phyloP scores from a whole-genome alignment of 2,329 filamentous ascomycete species.

The Diaporthe eres region DNA sequence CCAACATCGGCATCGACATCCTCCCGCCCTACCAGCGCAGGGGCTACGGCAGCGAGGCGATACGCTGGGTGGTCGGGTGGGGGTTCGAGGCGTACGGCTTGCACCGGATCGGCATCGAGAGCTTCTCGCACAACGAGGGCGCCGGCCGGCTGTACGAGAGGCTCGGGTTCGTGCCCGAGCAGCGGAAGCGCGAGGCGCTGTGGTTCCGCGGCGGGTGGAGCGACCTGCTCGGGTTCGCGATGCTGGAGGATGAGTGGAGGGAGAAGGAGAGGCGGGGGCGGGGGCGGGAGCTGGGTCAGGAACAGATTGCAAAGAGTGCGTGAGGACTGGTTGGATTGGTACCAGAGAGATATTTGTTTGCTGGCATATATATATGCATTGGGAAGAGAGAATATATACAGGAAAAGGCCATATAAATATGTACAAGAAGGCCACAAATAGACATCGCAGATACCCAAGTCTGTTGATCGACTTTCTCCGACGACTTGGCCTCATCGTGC shows the following conservation, averaged over 20 bases:
- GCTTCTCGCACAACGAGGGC: constrained; percentile 51
- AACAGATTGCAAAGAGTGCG: neutral
- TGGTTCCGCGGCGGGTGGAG: constrained; percentile 56
- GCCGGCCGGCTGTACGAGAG: constrained; percentile 51
- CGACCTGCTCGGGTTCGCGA: constrained; percentile 51
- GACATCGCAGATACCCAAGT: neutral
- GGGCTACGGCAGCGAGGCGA: constrained; percentile 56
- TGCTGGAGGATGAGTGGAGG: constrained; percentile 46
- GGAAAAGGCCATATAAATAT: neutral
- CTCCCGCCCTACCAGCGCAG: constrained; percentile 47
- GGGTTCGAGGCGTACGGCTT: constrained; percentile 52
- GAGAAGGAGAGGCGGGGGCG: neutral
- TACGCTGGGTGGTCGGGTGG: constrained; percentile 55
- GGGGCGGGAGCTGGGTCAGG: neutral
- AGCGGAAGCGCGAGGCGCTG: constrained; percentile 55
- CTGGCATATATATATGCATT: constrained; percentile 9
- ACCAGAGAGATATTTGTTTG: too few relatives aligned
- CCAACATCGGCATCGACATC: constrained; percentile 54
- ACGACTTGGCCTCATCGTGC: neutral
- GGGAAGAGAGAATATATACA: constrained; percentile 1
- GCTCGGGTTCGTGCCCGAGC: constrained; percentile 57
- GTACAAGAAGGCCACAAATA: constrained; percentile 20
- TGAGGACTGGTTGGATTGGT: too few relatives aligned
- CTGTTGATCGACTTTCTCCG: neutral
- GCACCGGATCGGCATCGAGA: constrained; percentile 53